These are phyloP conservation scores for Annulohypoxylon bovei DNA, from an alignment of 495 filamentous ascomycete species.

Conservation along the genomic window DNA sequence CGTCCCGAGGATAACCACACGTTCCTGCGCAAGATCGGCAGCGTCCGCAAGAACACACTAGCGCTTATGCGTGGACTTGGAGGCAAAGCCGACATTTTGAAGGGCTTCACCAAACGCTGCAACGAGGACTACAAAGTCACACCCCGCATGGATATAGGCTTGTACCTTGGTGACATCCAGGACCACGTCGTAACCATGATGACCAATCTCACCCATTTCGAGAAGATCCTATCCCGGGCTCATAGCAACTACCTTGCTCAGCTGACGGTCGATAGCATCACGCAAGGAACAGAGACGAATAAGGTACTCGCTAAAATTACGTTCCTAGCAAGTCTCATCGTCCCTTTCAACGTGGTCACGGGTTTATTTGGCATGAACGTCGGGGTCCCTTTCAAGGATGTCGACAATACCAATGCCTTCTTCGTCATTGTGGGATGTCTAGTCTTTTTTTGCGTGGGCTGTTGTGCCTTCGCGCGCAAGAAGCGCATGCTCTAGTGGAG, in stretches of 20 bases:
- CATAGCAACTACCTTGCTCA: conserved; percentile 97
- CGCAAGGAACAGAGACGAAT: conserved; percentile 82
- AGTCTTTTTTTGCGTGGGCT: conserved; percentile 63
- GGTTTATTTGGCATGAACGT: conserved; percentile 99
- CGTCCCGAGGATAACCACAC: conserved; percentile 85
- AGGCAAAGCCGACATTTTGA: conserved; percentile 96
- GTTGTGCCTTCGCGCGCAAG: conserved; percentile 51
- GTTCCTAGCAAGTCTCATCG: conserved; percentile 91
- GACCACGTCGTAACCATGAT: conserved; percentile 99
- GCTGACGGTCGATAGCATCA: conserved; percentile 87
- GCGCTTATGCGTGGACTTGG: conserved; percentile 89
- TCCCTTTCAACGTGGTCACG: conserved; percentile 95
- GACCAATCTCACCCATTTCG: conserved; percentile 92
- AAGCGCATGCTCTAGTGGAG: conserved; percentile 37
- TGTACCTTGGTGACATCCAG: conserved; percentile 96
- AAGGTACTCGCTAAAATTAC: conserved; percentile 92
- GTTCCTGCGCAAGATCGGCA: conserved; percentile 88
- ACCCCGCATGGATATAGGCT: conserved; percentile 91
- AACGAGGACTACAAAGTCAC: conserved; percentile 96
- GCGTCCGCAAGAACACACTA: conserved; percentile 93
- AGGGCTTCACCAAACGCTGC: conserved; percentile 96
- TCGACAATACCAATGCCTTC: conserved; percentile 72
- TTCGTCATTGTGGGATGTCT: conserved; percentile 81
- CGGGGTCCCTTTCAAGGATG: conserved; percentile 72
- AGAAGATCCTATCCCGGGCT: conserved; percentile 95